Evolutionary conservation across 179 eudicot species (phyloP).

Genomic region (Actinidia chinensis): DNA sequence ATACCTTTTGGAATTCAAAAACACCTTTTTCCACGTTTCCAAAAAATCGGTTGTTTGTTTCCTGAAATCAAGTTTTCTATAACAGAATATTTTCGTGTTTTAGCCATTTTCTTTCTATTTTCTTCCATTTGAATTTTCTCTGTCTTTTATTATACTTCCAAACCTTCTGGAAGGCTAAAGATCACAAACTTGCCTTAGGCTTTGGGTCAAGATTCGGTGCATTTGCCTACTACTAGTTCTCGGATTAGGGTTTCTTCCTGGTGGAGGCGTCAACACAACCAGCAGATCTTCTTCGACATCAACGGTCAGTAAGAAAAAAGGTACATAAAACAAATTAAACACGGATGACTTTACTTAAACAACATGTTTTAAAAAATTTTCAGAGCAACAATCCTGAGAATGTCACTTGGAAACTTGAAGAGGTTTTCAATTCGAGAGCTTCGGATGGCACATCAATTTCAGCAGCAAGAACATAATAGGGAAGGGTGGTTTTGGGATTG

Average conservation of each 20-base stretch:
- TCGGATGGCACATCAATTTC: constrained; percentile 63
- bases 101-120: not conserved
- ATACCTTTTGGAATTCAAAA: too few species aligned
- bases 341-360: too few species aligned
- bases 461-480: constrained; percentile 81
- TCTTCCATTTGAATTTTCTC: too few species aligned
- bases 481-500: constrained; percentile 87
- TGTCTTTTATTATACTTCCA: constrained; percentile 36
- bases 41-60: too few species aligned
- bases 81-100: too few species aligned
- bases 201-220: constrained; percentile 77
- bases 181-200: constrained; percentile 77
- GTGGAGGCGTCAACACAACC: constrained; percentile 65
- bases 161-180: constrained; percentile 41
- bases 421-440: constrained; percentile 69
- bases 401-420: constrained; percentile 69
- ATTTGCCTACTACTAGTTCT: constrained; percentile 57
- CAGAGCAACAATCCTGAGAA: constrained; percentile 73
- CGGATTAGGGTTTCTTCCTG: constrained; percentile 66
- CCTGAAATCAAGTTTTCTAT: too few species aligned
- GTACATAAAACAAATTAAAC: not conserved
- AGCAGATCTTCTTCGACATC: constrained; percentile 71
- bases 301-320: constrained; percentile 44
- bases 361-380: too few species aligned
- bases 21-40: too few species aligned